These are phyloP conservation scores for Scedosporium boydii DNA, from an alignment of 2,329 filamentous ascomycete species.

Conservation along the genomic window DNA sequence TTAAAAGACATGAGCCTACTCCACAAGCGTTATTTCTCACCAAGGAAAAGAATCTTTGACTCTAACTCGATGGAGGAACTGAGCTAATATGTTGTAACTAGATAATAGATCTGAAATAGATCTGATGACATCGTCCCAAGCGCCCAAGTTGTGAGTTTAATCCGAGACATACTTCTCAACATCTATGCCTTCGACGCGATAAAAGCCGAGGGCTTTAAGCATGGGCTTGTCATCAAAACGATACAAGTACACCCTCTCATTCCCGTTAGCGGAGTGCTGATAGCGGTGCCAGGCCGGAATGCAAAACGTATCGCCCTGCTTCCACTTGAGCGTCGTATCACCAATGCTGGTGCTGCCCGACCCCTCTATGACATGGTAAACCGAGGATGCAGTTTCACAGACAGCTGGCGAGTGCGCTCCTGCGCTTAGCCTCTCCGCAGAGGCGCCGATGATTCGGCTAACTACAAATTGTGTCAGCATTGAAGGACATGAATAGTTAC, in stretches of 20 bases:
- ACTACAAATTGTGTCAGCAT: slow-evolving; percentile 18
- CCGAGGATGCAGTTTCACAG: slow-evolving; percentile 39
- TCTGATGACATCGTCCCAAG: too few relatives aligned
- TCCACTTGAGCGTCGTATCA: slow-evolving; percentile 29
- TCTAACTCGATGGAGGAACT: too few relatives aligned
- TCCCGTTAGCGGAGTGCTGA: slow-evolving; percentile 31
- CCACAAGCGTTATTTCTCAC: too few relatives aligned
- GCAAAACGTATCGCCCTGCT: slow-evolving; percentile 43
- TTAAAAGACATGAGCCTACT: too few relatives aligned
- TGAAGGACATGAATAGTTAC: neutral
- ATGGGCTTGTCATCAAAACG: slow-evolving; percentile 46
- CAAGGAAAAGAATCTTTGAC: too few relatives aligned
- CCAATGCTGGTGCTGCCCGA: slow-evolving; percentile 29
- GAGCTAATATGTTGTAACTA: too few relatives aligned
- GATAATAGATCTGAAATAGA: too few relatives aligned
- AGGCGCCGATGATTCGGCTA: slow-evolving; percentile 34
- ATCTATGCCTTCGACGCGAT: slow-evolving; percentile 28
- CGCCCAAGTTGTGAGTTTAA: neutral
- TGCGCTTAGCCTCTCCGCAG: slow-evolving; percentile 32
- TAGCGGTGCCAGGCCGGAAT: slow-evolving; percentile 42
- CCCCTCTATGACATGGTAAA: slow-evolving; percentile 44
- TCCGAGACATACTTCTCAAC: slow-evolving; percentile 25
- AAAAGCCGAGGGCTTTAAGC: slow-evolving; percentile 40
- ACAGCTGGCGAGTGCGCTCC: slow-evolving; percentile 24
- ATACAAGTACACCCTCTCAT: slow-evolving; percentile 35